These are phyloP conservation scores for Dactylella cylindrospora DNA, from an alignment of 2,329 filamentous ascomycete genomes.

Conservation along the genomic window DNA sequence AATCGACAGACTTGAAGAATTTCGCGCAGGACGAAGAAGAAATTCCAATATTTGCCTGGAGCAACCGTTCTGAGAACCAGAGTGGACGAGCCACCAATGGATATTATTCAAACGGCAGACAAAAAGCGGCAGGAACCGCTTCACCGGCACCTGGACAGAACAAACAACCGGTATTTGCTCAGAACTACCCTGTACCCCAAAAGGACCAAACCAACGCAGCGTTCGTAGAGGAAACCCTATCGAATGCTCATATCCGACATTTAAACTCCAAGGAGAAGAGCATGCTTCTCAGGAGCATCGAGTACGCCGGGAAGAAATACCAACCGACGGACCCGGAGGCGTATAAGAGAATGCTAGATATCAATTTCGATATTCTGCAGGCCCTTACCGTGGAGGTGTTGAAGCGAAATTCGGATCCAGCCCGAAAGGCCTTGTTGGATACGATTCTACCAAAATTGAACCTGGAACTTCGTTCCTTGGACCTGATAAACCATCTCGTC, in stretches of 20 bases:
- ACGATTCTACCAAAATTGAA: conserved; percentile 32
- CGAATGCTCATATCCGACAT: conserved; percentile 23
- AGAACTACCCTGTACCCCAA: conserved; percentile 31
- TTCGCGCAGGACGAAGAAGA: conserved; percentile 37
- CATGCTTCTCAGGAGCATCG: conserved; percentile 19
- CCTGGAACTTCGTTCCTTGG: conserved; percentile 35
- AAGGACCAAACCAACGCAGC: conserved; percentile 26
- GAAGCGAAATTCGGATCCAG: not conserved
- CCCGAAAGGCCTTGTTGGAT: conserved; percentile 10
- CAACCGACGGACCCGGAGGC: conserved; percentile 8
- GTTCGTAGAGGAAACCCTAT: conserved; percentile 26
- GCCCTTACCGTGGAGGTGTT: conserved; percentile 34
- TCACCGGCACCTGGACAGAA: conserved; percentile 31
- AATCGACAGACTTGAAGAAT: conserved; percentile 34
- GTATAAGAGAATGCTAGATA: conserved; percentile 28
- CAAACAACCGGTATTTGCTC: conserved; percentile 45
- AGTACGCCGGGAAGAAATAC: conserved; percentile 13
- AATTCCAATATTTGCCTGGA: conserved; percentile 25
- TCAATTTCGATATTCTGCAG: conserved; percentile 36
- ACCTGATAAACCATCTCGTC: conserved; percentile 36
- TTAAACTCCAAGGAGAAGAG: conserved; percentile 20
- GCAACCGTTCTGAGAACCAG: not conserved
- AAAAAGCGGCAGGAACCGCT: conserved; percentile 17
- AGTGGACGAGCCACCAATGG: conserved; percentile 16
- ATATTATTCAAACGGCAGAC: conserved; percentile 28